Conservation (phyloP, 148 eudicot genomes). For the Polygonum maritimum region DNA sequence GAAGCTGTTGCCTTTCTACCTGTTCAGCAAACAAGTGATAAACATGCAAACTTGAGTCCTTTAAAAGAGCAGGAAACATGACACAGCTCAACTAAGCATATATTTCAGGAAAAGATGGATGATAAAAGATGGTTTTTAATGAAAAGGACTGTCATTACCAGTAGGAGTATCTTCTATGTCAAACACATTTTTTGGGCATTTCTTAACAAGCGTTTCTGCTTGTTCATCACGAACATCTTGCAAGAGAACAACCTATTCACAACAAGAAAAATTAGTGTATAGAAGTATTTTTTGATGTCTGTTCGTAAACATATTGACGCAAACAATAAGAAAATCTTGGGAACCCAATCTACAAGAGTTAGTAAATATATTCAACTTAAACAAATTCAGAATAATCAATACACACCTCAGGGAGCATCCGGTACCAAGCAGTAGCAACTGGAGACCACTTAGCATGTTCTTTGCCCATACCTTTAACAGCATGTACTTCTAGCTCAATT, state of each 20-base stretch:
- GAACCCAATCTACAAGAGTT: background rate
- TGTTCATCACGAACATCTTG: conserved; percentile 51
- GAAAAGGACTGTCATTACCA: conserved; percentile 25
- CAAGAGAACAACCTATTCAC: conserved; percentile 56
- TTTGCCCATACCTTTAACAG: conserved; percentile 81
- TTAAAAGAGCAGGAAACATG: background rate
- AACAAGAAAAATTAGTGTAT: background rate
- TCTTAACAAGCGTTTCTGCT: conserved; percentile 54
- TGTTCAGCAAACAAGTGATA: conserved; percentile 16
- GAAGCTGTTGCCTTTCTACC: conserved; percentile 62
- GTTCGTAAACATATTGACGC: background rate
- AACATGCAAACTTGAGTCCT: background rate
- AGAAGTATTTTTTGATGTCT: background rate
- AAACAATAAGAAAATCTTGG: background rate
- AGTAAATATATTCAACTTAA: background rate
- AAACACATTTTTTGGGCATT: conserved; percentile 72
- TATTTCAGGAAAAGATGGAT: background rate
- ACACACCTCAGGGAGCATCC: conserved; percentile 90
- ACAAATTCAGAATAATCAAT: background rate
- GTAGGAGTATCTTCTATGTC: conserved; percentile 77
- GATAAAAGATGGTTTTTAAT: background rate
- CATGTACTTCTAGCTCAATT: conserved; percentile 97
- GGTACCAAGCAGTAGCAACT: conserved; percentile 97
- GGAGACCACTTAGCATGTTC: conserved; percentile 99
- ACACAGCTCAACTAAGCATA: background rate